phyloP scores from a whole-genome alignment of 2,329 filamentous ascomycete genomes.

The Aspergillus aculeatus region DNA sequence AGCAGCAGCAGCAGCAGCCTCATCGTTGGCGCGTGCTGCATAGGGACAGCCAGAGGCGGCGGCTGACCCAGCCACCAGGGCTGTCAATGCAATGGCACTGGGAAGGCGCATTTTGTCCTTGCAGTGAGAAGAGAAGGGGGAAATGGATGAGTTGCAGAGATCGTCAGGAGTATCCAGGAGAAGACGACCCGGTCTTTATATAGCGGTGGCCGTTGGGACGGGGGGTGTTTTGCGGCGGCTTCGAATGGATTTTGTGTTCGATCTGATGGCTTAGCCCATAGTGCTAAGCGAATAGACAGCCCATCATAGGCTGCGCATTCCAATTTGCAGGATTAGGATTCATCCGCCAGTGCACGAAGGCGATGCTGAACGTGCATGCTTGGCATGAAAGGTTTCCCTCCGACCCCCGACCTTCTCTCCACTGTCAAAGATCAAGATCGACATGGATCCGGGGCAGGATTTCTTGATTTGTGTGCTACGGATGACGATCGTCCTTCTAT shows the following conservation, averaged over 20 bases:
- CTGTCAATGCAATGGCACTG: constrained; percentile 1
- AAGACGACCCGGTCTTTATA: neutral
- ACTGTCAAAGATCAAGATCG: neutral
- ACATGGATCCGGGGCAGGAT: neutral
- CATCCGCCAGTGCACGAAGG: neutral
- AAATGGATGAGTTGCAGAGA: neutral
- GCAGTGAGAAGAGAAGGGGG: neutral
- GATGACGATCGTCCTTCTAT: neutral
- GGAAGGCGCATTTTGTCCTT: constrained; percentile 3
- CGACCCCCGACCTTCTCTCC: neutral
- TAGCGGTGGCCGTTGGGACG: neutral
- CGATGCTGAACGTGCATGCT: neutral
- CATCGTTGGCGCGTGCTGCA: neutral
- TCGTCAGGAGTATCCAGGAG: neutral
- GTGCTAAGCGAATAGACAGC: neutral
- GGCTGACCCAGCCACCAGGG: constrained; percentile 2
- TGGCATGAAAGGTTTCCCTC: neutral
- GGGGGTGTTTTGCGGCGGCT: neutral
- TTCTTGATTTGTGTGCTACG: neutral
- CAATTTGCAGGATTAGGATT: neutral
- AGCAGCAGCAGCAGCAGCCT: neutral
- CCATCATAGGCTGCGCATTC: neutral
- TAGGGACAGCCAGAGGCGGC: constrained; percentile 1
- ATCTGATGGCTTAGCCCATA: neutral
- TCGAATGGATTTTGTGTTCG: neutral